phyloP scores from a whole-genome alignment of 73 alveolate species.

The Uronychia binucleata region DNA sequence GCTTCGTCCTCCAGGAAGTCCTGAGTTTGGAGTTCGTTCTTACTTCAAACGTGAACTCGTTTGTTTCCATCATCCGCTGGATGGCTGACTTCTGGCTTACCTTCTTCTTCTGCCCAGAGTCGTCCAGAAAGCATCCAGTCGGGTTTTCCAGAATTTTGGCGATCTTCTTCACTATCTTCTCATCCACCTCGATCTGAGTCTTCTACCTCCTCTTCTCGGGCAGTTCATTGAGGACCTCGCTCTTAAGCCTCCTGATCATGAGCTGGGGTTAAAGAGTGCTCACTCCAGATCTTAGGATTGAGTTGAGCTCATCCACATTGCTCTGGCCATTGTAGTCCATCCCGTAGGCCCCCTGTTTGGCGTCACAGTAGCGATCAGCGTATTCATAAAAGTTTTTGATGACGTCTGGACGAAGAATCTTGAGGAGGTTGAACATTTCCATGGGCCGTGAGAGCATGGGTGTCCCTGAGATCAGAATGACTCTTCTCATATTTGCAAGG shows the following conservation, averaged over 20 bases:
- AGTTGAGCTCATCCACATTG: slow-evolving; percentile 77
- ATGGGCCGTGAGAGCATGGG: slow-evolving; percentile 90
- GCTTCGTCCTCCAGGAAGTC: slow-evolving; percentile 11
- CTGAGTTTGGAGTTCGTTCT: not conserved
- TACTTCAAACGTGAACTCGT: not conserved
- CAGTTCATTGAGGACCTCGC: slow-evolving; percentile 82
- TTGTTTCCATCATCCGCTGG: slow-evolving; percentile 7
- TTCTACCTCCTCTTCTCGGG: slow-evolving; percentile 90
- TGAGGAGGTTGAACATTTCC: slow-evolving; percentile 85
- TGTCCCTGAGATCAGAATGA: slow-evolving; percentile 90
- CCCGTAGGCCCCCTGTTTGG: slow-evolving; percentile 69
- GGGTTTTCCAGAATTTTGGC: slow-evolving; percentile 18
- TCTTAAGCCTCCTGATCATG: slow-evolving; percentile 92
- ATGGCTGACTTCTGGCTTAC: not conserved
- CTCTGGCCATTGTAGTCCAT: slow-evolving; percentile 82
- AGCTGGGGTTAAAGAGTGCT: no score
- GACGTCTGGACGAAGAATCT: slow-evolving; percentile 78
- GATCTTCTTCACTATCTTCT: slow-evolving; percentile 39
- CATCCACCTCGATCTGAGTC: slow-evolving; percentile 63
- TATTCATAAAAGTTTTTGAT: slow-evolving; percentile 59
- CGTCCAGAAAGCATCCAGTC: not conserved
- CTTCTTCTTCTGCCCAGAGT: not conserved
- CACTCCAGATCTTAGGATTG: slow-evolving; percentile 60
- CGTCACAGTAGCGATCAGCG: slow-evolving; percentile 90
- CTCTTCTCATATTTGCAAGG: slow-evolving; percentile 65